Evolutionary conservation across 129 eudicot species (phyloP).

Genomic region (Scalesia atractyloides): DNA sequence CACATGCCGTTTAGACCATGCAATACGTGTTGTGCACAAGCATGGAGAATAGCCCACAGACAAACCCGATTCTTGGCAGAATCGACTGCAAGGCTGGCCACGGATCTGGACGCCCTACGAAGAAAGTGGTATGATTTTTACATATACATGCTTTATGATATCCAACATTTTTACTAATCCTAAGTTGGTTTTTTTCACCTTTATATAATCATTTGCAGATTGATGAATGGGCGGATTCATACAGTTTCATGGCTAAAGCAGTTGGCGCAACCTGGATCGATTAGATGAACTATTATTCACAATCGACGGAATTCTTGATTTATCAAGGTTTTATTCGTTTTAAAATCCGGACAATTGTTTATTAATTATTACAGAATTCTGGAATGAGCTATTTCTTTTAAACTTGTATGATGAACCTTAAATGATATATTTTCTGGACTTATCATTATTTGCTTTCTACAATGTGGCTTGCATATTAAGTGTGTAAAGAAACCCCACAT

Average conservation of each 20-base stretch:
- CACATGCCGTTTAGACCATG: constrained; percentile 35
- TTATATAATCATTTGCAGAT: constrained; percentile 31
- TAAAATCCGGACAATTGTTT: not conserved
- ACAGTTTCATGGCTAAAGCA: constrained; percentile 46
- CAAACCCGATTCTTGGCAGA: constrained; percentile 49
- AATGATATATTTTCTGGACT: not conserved
- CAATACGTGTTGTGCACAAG: constrained; percentile 48
- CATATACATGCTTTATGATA: not conserved
- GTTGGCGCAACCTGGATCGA: constrained; percentile 47
- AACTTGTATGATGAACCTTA: not conserved
- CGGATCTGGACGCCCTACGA: constrained; percentile 48
- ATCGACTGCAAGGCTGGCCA: constrained; percentile 48
- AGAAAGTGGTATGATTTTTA: constrained; percentile 40
- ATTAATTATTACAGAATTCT: not conserved
- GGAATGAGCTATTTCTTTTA: not conserved
- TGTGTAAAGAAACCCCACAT: not conserved
- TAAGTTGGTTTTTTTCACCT: not conserved
- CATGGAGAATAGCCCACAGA: constrained; percentile 49
- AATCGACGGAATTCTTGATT: not conserved
- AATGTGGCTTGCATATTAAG: not conserved
- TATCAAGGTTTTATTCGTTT: not conserved
- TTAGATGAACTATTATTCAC: constrained; percentile 10
- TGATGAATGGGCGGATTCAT: constrained; percentile 50
- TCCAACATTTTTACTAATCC: not conserved
- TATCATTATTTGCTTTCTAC: not conserved